These are phyloP conservation scores for Hanseniaspora clermontiae DNA, from an alignment of 805 yeast genomes.

Conservation along the genomic window DNA sequence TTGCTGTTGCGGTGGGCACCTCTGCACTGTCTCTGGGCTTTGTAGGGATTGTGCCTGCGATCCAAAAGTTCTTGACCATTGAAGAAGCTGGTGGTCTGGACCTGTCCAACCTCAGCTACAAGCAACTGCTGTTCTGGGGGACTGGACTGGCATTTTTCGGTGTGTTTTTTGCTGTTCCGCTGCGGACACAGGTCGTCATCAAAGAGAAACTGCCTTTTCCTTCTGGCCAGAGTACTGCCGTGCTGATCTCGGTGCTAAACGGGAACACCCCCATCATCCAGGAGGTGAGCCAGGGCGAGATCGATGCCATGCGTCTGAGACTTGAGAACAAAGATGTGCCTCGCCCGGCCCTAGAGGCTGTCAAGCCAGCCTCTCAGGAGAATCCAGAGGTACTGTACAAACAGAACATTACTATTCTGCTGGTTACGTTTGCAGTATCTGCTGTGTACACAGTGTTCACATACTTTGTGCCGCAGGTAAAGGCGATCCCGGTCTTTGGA, in stretches of 20 bases:
- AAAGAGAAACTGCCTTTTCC: constrained; percentile 84
- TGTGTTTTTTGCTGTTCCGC: constrained; percentile 84
- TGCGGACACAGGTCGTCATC: constrained; percentile 76
- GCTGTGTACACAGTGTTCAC: constrained; percentile 60
- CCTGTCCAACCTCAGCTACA: constrained; percentile 30
- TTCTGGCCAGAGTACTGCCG: constrained; percentile 92
- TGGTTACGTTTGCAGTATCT: constrained; percentile 52
- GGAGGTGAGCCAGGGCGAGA: constrained; percentile 21
- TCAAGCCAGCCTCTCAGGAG: background rate
- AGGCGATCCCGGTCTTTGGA: constrained; percentile 69
- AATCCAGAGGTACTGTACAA: constrained; percentile 26
- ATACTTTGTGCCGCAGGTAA: constrained; percentile 59
- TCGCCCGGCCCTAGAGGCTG: background rate
- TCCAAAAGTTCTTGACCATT: constrained; percentile 68
- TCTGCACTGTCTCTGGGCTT: constrained; percentile 93
- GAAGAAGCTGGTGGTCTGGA: constrained; percentile 54
- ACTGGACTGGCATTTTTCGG: constrained; percentile 85
- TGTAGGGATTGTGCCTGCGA: constrained; percentile 91
- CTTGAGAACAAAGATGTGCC: constrained; percentile 15
- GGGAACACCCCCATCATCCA: constrained; percentile 40
- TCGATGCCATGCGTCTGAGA: constrained; percentile 21
- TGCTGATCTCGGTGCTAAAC: constrained; percentile 76
- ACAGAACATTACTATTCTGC: constrained; percentile 48
- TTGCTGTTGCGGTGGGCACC: constrained; percentile 94
- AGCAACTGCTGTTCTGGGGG: constrained; percentile 67